Conservation (phyloP, 768 basidiomycete species). For the Cyathus striatus region DNA sequence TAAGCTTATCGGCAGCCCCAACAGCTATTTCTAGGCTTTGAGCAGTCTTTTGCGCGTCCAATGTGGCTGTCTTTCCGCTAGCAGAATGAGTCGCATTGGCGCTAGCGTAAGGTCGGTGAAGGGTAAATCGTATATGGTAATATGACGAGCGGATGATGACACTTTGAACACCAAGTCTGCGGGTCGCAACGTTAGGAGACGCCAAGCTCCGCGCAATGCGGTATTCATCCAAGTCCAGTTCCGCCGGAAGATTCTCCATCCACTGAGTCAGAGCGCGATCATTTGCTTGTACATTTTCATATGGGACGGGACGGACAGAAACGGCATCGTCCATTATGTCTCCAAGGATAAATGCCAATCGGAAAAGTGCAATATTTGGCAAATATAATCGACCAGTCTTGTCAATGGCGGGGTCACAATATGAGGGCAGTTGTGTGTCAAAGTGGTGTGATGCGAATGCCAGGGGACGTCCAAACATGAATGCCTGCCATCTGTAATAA, state of each 20-base stretch:
- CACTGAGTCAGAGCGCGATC: slow-evolving; percentile 69
- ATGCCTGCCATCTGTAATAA: slow-evolving; percentile 71
- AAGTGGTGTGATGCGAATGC: slow-evolving; percentile 78
- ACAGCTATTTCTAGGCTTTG: slow-evolving; percentile 72
- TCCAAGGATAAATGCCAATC: slow-evolving; percentile 72
- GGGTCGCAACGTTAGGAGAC: slow-evolving; percentile 49
- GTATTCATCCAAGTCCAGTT: slow-evolving; percentile 75
- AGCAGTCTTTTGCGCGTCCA: slow-evolving; percentile 39
- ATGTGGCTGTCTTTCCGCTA: slow-evolving; percentile 18
- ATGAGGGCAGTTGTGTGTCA: slow-evolving; percentile 72
- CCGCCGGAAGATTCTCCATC: slow-evolving; percentile 71
- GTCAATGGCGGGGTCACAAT: slow-evolving; percentile 59
- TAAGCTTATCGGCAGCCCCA: slow-evolving; percentile 70
- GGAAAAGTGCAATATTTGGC: slow-evolving; percentile 73
- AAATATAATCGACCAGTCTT: slow-evolving; percentile 61
- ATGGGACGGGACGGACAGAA: slow-evolving; percentile 74
- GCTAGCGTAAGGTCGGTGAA: slow-evolving; percentile 74
- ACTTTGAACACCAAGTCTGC: slow-evolving; percentile 74
- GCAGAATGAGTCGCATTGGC: slow-evolving; percentile 19
- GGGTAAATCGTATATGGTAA: slow-evolving; percentile 80
- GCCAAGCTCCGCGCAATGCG: slow-evolving; percentile 69
- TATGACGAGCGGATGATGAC: slow-evolving; percentile 75
- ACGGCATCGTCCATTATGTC: slow-evolving; percentile 85
- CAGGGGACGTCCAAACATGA: slow-evolving; percentile 79
- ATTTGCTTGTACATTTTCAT: slow-evolving; percentile 66